Conservation (phyloP, 2,329 filamentous ascomycete genomes). For the Verticillium longisporum region DNA sequence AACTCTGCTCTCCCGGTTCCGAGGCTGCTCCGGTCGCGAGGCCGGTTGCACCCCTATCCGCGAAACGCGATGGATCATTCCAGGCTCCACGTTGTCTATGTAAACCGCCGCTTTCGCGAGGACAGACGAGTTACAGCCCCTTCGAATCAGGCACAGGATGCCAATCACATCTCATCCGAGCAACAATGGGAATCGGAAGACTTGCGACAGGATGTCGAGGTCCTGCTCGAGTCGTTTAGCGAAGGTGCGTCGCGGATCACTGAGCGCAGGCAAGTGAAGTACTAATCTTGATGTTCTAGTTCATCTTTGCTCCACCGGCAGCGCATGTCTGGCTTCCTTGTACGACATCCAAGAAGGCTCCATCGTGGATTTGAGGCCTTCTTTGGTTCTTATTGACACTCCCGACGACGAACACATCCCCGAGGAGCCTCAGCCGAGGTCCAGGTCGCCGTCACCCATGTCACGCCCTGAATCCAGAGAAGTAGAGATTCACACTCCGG, state of each 20-base stretch:
- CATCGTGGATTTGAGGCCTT: slow-evolving; percentile 46
- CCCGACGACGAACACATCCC: slow-evolving; percentile 43
- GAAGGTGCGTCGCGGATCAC: slow-evolving; percentile 33
- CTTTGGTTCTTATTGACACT: slow-evolving; percentile 50
- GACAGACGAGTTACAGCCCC: slow-evolving; percentile 33
- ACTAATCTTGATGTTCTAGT: slow-evolving; percentile 27
- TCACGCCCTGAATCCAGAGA: slow-evolving; percentile 26
- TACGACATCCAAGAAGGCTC: slow-evolving; percentile 46
- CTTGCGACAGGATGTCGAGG: slow-evolving; percentile 37
- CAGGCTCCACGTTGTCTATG: slow-evolving; percentile 53
- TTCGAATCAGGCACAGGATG: slow-evolving; percentile 13
- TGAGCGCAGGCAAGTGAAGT: not conserved
- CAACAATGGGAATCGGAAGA: slow-evolving; percentile 29
- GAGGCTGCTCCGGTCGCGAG: slow-evolving; percentile 53
- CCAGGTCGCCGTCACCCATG: slow-evolving; percentile 38
- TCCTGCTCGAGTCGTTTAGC: slow-evolving; percentile 47
- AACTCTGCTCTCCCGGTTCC: slow-evolving; percentile 26
- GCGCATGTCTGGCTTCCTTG: slow-evolving; percentile 45
- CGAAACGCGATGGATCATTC: slow-evolving; percentile 52
- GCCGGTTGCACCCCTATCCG: slow-evolving; percentile 51
- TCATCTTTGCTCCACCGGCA: slow-evolving; percentile 46
- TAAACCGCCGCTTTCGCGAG: slow-evolving; percentile 45
- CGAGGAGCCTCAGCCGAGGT: slow-evolving; percentile 22
- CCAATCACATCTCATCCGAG: slow-evolving; percentile 8
- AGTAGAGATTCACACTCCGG: slow-evolving; percentile 31